These are phyloP conservation scores for Perilla frutescens DNA, from an alignment of 257 asterid species.

Conservation along the genomic window DNA sequence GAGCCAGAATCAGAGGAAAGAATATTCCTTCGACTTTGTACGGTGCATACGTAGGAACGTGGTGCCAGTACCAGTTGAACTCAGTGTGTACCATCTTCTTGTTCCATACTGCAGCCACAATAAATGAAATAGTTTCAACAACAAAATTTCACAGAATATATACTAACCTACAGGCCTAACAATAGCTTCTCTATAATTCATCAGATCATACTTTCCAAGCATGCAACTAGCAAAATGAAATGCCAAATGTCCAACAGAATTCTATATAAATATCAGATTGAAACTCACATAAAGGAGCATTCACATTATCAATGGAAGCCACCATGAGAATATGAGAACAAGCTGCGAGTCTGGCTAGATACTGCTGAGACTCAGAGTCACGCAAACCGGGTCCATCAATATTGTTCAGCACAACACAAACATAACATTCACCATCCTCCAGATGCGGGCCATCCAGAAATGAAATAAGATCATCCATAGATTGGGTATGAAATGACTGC, in stretches of 20 bases:
- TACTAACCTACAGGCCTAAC: neutral
- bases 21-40: slow-evolving; percentile 87
- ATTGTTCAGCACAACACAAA: slow-evolving; percentile 75
- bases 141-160: slow-evolving; percentile 8
- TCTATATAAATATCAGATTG: slow-evolving; percentile 1
- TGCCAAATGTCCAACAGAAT: neutral
- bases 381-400: slow-evolving; percentile 92
- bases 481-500: slow-evolving; percentile 68
- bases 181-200: too few relatives aligned
- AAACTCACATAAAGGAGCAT: slow-evolving; percentile 86
- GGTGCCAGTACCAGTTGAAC: slow-evolving; percentile 98
- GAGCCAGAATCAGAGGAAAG: slow-evolving; percentile 82
- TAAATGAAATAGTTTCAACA: slow-evolving; percentile 22
- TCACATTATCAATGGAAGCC: slow-evolving; percentile 92
- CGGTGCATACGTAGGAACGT: slow-evolving; percentile 90
- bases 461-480: slow-evolving; percentile 80
- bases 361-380: slow-evolving; percentile 83
- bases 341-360: slow-evolving; percentile 81
- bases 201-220: slow-evolving; percentile 15
- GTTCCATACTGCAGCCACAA: slow-evolving; percentile 74
- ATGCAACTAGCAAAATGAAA: neutral
- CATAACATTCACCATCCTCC: slow-evolving; percentile 61
- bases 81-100: slow-evolving; percentile 97
- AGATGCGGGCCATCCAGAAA: slow-evolving; percentile 66
- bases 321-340: slow-evolving; percentile 81